Base-by-base conservation (phyloP, 192 early-diverging fungal species). In the Podila verticillata region DNA sequence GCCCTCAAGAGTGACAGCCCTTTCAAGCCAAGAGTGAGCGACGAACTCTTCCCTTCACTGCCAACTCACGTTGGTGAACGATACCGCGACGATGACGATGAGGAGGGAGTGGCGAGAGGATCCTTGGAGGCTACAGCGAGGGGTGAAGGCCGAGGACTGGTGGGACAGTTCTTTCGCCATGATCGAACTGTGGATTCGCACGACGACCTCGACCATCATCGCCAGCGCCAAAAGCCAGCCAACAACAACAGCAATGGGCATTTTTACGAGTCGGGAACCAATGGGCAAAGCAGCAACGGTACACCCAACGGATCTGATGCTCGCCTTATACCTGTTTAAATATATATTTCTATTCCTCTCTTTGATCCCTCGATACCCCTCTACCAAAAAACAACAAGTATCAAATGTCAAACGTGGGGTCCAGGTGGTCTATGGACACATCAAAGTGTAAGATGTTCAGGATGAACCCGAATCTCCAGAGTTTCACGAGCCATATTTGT, bases 1-100 rank as follows among this genome's bases (percentile, higher is more conserved):
- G 66, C 70, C 13, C 24, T 22, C 44, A 72, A 72, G 20, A 67
- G 51, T 2, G 77, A 80, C 57, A 30, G 36, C 19, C 77, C 77
- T 17, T 80, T 80, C 70, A 57, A 64, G 60, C 70, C 77, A 44
- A 67, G 77, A 30, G 66, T 80, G 9, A 64, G 12, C 24, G 48
- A 39, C 4, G 63, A 28, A 19, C 31, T 63, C 35, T 65, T 68
- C 30, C 63, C 71, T 5, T 39, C 62, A 0, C 49, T 79, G 39
- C 75, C 75, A 4, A n/a, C 15, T 15, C 39, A 44, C 15, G 3
- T 13, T 44, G 39, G 39, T 44, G 39, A 44, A 15, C 39, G 39
- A 44, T 63, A 68, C 28, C 44, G 48, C 29, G 65, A 77, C 35
- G 64, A 63, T 17, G 59, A 65, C 24, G 67, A 65, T 19, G 66